Evolutionary conservation across 495 filamentous ascomycete genomes (phyloP).

Genomic region (Lindgomyces ingoldianus): DNA sequence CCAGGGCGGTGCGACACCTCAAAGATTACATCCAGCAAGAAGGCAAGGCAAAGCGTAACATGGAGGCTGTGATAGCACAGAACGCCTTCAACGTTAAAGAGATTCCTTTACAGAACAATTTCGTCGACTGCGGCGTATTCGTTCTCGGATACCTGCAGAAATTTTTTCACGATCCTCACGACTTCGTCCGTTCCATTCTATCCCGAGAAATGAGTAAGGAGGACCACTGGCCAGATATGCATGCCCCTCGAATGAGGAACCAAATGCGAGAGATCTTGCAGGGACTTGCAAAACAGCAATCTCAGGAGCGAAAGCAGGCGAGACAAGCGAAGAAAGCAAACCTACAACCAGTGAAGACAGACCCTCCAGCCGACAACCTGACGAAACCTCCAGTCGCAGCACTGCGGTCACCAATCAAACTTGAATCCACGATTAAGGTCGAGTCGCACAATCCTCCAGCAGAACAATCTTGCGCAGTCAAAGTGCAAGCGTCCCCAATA

Average conservation of each 20-base stretch:
- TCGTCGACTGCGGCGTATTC: slow-evolving; percentile 85
- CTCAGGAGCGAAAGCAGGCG: slow-evolving; percentile 42
- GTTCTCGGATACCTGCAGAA: slow-evolving; percentile 78
- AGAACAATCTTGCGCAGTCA: background rate
- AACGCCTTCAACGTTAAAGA: slow-evolving; percentile 67
- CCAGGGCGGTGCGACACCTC: slow-evolving; percentile 60
- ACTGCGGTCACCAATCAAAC: background rate
- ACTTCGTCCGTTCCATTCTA: slow-evolving; percentile 61
- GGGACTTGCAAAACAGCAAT: slow-evolving; percentile 17
- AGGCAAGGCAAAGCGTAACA: slow-evolving; percentile 64
- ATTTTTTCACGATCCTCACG: slow-evolving; percentile 70
- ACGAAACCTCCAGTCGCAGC: background rate
- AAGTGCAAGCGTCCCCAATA: background rate
- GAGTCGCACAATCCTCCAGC: background rate
- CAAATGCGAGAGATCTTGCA: slow-evolving; percentile 55
- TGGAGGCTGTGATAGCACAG: slow-evolving; percentile 55
- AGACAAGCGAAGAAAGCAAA: slow-evolving; percentile 50
- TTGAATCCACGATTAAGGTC: background rate
- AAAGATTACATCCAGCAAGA: slow-evolving; percentile 78
- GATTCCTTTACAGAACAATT: slow-evolving; percentile 81
- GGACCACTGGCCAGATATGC: slow-evolving; percentile 58
- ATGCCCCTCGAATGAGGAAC: slow-evolving; percentile 54
- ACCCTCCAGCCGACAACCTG: background rate
- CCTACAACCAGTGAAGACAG: background rate
- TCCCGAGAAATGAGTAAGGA: slow-evolving; percentile 50